Base-by-base conservation (phyloP, 108 stramenopile species). In the Schizochytrium sp. region DNA sequence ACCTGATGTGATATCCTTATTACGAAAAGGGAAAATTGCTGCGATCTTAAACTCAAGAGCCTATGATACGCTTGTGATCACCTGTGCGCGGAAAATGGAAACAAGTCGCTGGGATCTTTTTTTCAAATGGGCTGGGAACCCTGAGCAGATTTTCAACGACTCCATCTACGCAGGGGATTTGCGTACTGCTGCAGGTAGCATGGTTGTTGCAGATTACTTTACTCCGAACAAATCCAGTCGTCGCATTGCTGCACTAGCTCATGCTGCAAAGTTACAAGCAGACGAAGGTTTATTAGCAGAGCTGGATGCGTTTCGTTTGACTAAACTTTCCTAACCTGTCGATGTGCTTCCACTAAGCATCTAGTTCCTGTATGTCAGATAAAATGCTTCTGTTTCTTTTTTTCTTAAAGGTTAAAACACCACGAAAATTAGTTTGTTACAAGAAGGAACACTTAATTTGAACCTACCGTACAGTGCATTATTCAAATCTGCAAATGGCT, bases 151-250 rank as follows among this genome's bases (percentile, higher is more conserved):
- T 12, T 83, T 83, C 53, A 83, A 83, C 47, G 76, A 83, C n/a
- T 49, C 76, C 12, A 83, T 83, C 76, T 83, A 83, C 76, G 53
- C 50, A 8, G 76, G 76, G 1, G 76, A 83, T 38, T 83, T 83
- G 76, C 76, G 53, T 38, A 83, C 76, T 7, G 76, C 76, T 5
- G 76, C 76, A 50, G 76, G 76, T 38, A 55, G 50, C 2, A 83
- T 83, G 76, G 53, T 83, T 83, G 53, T 83, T 12, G 76, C 76
- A n/a, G 76, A 83, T 28, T 83, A 83, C 76, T 83, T 83, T 83
- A 38, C 50, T 40, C 76, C 76, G 15, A 53, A 49, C 49, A 83
- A 83, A 53, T 46, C 76, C 1, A 83, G 53, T 42, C 50, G 76
- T 5, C 47, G 76, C 10, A 83, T 83, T 28, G 76, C 76, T 10